Base-by-base conservation (phyloP, 2,329 filamentous ascomycete species). In the Myriosclerotinia scirpicola region DNA sequence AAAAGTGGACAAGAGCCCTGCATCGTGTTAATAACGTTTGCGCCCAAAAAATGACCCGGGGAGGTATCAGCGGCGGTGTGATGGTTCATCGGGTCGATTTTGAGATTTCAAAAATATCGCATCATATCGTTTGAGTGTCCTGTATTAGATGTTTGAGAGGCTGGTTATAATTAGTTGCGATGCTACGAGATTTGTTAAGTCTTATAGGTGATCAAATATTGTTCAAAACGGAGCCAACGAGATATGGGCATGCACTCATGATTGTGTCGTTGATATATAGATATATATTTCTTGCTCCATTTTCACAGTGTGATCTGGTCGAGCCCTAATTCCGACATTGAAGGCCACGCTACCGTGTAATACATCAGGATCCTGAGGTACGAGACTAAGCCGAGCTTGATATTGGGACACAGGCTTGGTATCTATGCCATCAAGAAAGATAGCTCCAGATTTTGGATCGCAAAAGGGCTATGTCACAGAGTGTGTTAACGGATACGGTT, bases 261-360 rank as follows among this genome's bases (percentile, higher is more conserved):
- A 46, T 46, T n/a, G 17, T 46, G 7, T 46, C 1, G 73, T 88
- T 91, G 89, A 89, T 22, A 50, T 50, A 6, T 11, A 12, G 20
- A 64, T 85, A 84, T 69, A 87, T 82, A 60, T 91, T 86, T 56
- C 30, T 34, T 90, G 88, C 17, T 80, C 83, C 59, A 85, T 80
- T 0, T 82, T 84, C 1, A 84, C 84, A 40, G 82, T 81, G 53
- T 83, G 79, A 15, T 81, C 83, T 1, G 86, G 86, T 3, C 81
- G 79, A 0, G 81, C 81, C 9, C 85, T 85, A 0, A 87, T 78
- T 0, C 80, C 79, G 34, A 87, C 78, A 74, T 87, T 87, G 30
- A 34, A 34, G 30, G 30, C 78, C 36, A 87, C 76, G 17, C 78
- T 84, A 15, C 85, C 85, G 36, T 83, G 80, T 70, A 87, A 87